These are phyloP conservation scores for Verticillium isaacii DNA, from an alignment of 2,329 filamentous ascomycete genomes.

Conservation along the genomic window DNA sequence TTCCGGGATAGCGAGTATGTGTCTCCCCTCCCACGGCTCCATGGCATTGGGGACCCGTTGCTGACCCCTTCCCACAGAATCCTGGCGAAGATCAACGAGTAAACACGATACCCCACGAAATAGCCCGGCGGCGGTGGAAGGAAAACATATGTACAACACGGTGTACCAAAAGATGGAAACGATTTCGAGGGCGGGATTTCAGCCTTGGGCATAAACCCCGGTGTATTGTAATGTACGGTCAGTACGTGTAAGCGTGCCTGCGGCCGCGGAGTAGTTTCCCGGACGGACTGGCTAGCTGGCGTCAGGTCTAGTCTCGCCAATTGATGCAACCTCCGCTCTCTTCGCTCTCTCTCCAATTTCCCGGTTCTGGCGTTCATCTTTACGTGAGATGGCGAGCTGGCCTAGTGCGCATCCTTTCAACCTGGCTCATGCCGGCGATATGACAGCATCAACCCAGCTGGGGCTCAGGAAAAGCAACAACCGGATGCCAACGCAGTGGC, in stretches of 20 bases:
- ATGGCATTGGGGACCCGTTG: neutral
- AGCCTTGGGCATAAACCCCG: constrained; percentile 6
- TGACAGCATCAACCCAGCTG: neutral
- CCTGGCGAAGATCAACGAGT: constrained; percentile 98
- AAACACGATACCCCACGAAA: constrained; percentile 19
- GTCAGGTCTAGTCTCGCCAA: neutral
- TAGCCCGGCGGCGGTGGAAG: constrained; percentile 1
- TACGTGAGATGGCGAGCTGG: neutral
- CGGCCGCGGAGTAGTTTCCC: neutral
- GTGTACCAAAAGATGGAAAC: constrained; percentile 21
- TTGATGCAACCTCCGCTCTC: neutral
- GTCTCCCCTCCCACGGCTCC: neutral
- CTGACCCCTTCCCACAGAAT: constrained; percentile 53
- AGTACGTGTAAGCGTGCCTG: neutral
- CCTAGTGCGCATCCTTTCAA: neutral
- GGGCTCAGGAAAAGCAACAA: neutral
- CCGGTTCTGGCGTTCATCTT: neutral
- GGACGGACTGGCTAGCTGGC: neutral
- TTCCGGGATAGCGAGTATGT: constrained; percentile 98
- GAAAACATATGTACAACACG: constrained; percentile 18
- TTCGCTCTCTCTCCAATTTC: neutral
- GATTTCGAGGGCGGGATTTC: neutral
- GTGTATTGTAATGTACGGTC: constrained; percentile 2
- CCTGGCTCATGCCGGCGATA: neutral
- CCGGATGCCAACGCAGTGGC: neutral